phyloP scores from a whole-genome alignment of 257 asterid genomes.

The Solanum tarapatanum region DNA sequence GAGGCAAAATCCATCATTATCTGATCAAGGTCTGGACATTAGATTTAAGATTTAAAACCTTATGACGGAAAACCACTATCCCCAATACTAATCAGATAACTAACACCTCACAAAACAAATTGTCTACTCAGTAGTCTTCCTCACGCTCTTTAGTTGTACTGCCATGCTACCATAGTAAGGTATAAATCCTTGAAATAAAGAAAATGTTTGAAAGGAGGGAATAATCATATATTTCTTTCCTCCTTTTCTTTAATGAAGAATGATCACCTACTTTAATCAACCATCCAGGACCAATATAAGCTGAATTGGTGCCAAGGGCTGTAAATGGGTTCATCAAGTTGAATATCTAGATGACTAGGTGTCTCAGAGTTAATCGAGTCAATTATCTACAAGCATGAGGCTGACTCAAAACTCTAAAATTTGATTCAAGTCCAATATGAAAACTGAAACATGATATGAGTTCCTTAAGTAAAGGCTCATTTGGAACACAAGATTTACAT shows the following conservation, averaged over 20 bases:
- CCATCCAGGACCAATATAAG: background rate
- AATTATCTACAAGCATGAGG: background rate
- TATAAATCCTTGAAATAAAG: background rate
- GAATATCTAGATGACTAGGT: background rate
- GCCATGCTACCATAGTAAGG: background rate
- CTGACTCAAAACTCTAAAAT: background rate
- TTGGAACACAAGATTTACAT: background rate
- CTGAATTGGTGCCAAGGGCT: background rate
- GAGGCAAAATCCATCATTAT: background rate
- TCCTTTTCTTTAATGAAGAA: background rate
- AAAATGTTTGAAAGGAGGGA: background rate
- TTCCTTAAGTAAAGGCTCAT: background rate
- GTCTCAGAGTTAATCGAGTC: background rate
- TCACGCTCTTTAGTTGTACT: background rate
- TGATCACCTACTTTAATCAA: background rate
- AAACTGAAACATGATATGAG: background rate
- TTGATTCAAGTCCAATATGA: background rate
- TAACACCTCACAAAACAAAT: background rate
- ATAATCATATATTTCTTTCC: background rate
- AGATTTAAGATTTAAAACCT: background rate
- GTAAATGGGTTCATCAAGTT: background rate
- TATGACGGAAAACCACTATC: background rate
- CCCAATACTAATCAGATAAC: background rate
- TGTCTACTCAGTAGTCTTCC: background rate
- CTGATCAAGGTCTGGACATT: background rate